Percentiles rank a stretch among this genome's conserved stretches.
phyloP scores from a whole-genome alignment of 2,329 filamentous ascomycete genomes.

The Stagonosporopsis cucurbitacearum region DNA sequence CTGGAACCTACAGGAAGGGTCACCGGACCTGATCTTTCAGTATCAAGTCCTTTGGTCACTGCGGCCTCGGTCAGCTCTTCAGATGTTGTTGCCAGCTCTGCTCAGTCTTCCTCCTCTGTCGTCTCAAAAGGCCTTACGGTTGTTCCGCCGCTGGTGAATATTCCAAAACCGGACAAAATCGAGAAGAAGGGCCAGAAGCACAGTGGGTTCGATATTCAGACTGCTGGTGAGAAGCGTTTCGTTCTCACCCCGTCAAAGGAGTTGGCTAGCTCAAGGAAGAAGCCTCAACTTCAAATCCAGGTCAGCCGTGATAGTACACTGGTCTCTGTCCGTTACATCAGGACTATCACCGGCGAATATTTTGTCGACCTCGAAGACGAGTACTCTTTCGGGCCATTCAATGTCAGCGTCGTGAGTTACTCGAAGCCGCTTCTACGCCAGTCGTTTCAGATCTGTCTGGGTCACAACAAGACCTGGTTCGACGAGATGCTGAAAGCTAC shows the following conservation, averaged over 20 bases:
- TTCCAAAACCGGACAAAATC: slow-evolving; percentile 13
- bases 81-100: slow-evolving; percentile 2
- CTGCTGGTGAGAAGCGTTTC: slow-evolving; percentile 62
- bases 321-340: slow-evolving; percentile 54
- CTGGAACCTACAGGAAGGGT: slow-evolving; percentile 13
- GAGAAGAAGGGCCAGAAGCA: slow-evolving; percentile 37
- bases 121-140: slow-evolving; percentile 21
- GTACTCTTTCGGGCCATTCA: slow-evolving; percentile 57
- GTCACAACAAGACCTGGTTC: slow-evolving; percentile 40
- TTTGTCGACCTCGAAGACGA: slow-evolving; percentile 58
- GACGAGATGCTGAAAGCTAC: slow-evolving; percentile 29
- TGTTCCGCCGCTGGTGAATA: slow-evolving; percentile 23
- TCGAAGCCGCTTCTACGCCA: slow-evolving; percentile 48
- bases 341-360: slow-evolving; percentile 61
- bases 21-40: slow-evolving; percentile 4
- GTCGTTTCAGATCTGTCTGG: slow-evolving; percentile 42
- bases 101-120: slow-evolving; percentile 1
- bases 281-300: slow-evolving; percentile 57
- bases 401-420: slow-evolving; percentile 54
- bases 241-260: slow-evolving; percentile 58
- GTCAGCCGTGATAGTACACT: slow-evolving; percentile 54
- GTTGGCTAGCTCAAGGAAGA: slow-evolving; percentile 51
- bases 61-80: slow-evolving; percentile 13
- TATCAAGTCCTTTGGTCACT: not conserved
- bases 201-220: slow-evolving; percentile 59